These are phyloP conservation scores for Xylaria intraflava DNA, from an alignment of 495 filamentous ascomycete genomes.

Conservation along the genomic window DNA sequence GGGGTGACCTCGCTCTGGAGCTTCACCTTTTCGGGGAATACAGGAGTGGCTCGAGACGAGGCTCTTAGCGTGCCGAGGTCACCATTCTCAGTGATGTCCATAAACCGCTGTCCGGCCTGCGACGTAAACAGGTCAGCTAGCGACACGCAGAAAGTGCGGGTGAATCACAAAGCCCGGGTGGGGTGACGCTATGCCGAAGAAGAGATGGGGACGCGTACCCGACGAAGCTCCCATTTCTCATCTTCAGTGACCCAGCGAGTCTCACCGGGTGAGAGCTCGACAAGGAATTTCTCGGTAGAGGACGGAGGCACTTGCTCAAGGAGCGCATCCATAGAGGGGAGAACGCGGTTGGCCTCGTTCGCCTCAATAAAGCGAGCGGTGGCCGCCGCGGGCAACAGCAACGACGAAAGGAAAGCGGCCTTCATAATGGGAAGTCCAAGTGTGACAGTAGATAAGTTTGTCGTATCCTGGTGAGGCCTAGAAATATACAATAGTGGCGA, in stretches of 20 bases:
- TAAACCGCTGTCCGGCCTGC: constrained; percentile 81
- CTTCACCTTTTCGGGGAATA: constrained; percentile 61
- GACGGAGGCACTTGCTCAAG: constrained; percentile 26
- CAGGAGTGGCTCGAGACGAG: constrained; percentile 37
- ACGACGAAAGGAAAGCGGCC: constrained; percentile 38
- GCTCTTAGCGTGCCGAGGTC: constrained; percentile 47
- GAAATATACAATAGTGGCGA: neutral
- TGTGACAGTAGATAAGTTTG: too few species aligned
- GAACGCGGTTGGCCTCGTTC: constrained; percentile 36
- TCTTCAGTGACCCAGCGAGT: constrained; percentile 85
- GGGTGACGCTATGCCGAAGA: neutral
- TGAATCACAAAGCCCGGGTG: neutral
- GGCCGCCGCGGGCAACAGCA: constrained; percentile 41
- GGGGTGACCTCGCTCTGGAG: constrained; percentile 61
- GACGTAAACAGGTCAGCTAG: constrained; percentile 10
- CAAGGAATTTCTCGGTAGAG: constrained; percentile 54
- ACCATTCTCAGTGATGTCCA: constrained; percentile 78
- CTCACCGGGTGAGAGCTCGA: constrained; percentile 83
- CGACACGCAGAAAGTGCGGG: neutral
- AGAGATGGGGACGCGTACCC: constrained; percentile 53
- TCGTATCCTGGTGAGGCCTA: too few species aligned
- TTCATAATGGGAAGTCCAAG: constrained; percentile 26
- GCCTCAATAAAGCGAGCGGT: constrained; percentile 47
- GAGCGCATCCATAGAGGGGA: constrained; percentile 29
- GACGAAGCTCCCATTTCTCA: constrained; percentile 84